Evolutionary conservation across 2,329 filamentous ascomycete genomes (phyloP).

Genomic region (Colletotrichum spinosum): DNA sequence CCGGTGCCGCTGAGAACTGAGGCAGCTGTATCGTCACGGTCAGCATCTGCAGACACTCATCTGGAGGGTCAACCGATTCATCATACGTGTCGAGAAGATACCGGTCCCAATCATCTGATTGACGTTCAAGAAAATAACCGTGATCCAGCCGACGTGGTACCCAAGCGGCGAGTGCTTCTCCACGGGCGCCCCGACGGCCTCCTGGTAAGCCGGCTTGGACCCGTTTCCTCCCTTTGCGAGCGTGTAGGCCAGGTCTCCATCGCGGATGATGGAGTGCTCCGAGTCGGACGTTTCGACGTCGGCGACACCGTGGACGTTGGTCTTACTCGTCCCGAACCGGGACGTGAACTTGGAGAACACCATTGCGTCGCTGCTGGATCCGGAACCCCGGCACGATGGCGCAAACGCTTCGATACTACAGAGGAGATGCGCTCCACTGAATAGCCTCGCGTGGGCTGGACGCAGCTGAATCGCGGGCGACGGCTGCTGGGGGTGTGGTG

Average conservation of each 20-base stretch:
- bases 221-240: constrained; percentile 60
- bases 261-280: constrained; percentile 44
- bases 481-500: not conserved
- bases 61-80: too few relatives aligned
- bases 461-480: not conserved
- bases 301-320: not conserved
- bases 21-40: constrained; percentile 55
- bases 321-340: constrained; percentile 5
- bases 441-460: not conserved
- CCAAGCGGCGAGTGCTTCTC: constrained; percentile 69
- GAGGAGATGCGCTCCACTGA: constrained; percentile 4
- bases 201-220: constrained; percentile 64
- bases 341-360: constrained; percentile 17
- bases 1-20: constrained; percentile 68
- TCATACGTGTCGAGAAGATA: constrained; percentile 71
- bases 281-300: constrained; percentile 39
- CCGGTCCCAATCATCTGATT: constrained; percentile 73
- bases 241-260: constrained; percentile 56
- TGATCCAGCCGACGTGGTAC: constrained; percentile 66
- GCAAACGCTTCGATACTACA: not conserved
- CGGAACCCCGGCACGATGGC: not conserved
- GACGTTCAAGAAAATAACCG: constrained; percentile 70
- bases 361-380: constrained; percentile 2
- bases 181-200: constrained; percentile 71
- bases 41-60: not conserved